Base-by-base conservation (phyloP, 2,329 filamentous ascomycete species). In the Verticillium alfalfae region DNA sequence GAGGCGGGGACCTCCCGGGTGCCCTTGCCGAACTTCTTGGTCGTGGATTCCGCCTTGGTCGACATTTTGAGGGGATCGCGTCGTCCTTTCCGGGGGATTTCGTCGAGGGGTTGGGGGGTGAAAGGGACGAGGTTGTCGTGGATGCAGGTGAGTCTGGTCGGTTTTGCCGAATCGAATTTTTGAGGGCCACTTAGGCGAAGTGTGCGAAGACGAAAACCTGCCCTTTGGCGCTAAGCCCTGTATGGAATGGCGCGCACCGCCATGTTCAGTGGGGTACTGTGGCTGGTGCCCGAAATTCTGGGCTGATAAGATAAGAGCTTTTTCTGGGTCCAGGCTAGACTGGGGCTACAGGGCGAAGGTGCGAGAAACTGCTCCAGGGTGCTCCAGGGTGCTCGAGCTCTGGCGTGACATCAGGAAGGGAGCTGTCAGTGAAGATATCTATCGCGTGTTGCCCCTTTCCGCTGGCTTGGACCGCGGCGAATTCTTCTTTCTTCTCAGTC, bases 21-120 rank as follows among this genome's bases (percentile, higher is more conserved):
- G 83, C 92, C 92, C 88, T 95, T 95, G 85, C 93, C 93, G 87
- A 97, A 97, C 87, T 91, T 94, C 92, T 97, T 96, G 77, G 89
- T 91, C 83, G 86, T 84, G 75, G 81, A 81, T 74, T 79, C 81
- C 79, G 85, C 84, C 87, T 90, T 88, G 73, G 82, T 82, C 84
- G 89, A 90, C 89, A 92, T 92, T 71, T 79, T 87, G 65, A 52
- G 45, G 64, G 59, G 63, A 62, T 63, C 60, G 64, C 41, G 41
- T 59, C 41, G 41, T 59, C 58, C 58, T 59, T 61, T 62, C 62
- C 56, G 45, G 45, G 41, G 45, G 45, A 52, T 52, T 52, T 52
- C 60, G 62, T 65, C 59, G 64, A 63, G 63, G 63, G 54, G 63
- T 63, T 49, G 57, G 34, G 26, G 31, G 57, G 57, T 36, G 39